Base-by-base conservation (phyloP, 768 basidiomycete species). In the Suillus bovinus region DNA sequence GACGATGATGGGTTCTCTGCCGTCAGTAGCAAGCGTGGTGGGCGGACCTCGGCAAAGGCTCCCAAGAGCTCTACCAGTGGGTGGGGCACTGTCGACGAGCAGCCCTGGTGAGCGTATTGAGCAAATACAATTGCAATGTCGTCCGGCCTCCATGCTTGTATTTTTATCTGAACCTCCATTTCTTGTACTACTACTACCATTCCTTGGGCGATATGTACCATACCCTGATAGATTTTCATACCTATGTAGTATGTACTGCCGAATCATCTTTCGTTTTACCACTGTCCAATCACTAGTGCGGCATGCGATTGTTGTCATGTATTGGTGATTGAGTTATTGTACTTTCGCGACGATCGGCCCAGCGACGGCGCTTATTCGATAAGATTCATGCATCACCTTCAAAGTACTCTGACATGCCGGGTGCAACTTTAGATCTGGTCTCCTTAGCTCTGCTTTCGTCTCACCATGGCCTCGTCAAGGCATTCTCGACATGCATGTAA, bases 21-120 rank as follows among this genome's bases (percentile, higher is more conserved):
- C 39, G 58, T 56, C 47, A 9, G 59, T n/a, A 60, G 63, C 47
- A 74, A 69, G 29, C 65, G 60, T 13, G 39, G 59, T 20, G 56
- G 44, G 39, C 44, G 59, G 9, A 62, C 42, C n/a, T n/a, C 10
- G 13, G 44, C 8, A 39, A 64, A 57, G 11, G 2, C 53, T 16
- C 59, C 64, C 16, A 67, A 69, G 47, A 64, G 65, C 49, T 69
- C 71, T 5, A 66, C 64, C 27, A 64, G 68, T 14, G 72, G 73
- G 16, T 75, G 72, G 71, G 73, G 71, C 27, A 63, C 47, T 4
- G 65, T 64, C 24, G 4, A 61, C 5, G 65, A 74, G 2, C 61
- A 65, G 64, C 72, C 67, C 38, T 73, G 69, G 66, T 73, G 58
- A 71, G n/a, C 42, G 39, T 24, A 2, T 36, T 10, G 22, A 54